Base-by-base conservation (phyloP, 2,329 filamentous ascomycete species). In the Achaetomium macrosporum region DNA sequence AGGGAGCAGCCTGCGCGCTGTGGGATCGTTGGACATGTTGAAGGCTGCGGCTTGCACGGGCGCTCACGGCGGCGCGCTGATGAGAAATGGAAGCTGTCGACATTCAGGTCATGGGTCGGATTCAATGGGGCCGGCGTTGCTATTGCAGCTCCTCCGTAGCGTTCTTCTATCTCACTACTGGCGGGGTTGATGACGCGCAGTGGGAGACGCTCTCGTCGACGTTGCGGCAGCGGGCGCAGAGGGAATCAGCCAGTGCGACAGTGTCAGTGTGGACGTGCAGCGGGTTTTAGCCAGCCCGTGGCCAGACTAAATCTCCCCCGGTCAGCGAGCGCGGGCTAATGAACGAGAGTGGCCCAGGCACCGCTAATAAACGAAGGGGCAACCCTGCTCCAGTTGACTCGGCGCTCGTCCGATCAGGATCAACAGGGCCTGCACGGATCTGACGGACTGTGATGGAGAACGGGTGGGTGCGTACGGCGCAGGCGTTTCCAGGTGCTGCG, bases 11-110 rank as follows among this genome's bases (percentile, higher is more conserved):
- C 78, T 79, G 65, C 83, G 77, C 61, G 77, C 76, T 53, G 77
- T 73, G 56, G 78, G 76, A 68, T 87, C 83, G 71, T 78, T 77
- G 62, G 82, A 79, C 83, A 87, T 86, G 43, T 19, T 56, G 56
- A 47, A 42, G 29, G 85, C 42, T 30, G 51, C 30, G 43, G 20
- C 53, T 58, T 56, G 60, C 56, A 55, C 56, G 36, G 54, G 53
- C 50, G 56, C 56, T 60, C 50, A 52, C 40, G 41, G 48, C 51
- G 52, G 48, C 46, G 54, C 51, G 55, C 49, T 51, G 53, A 51
- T 43, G 35, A 49, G 20, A 40, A 30, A 40, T 12, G 19, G 40
- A 39, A 50, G 39, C 39, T 45, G 48, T 56, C 50, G 42, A 57
- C 54, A 53, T 55, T 53, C 58, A 59, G 29, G 48, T 54, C 53